These are phyloP conservation scores for Rosa hybrid DNA, from an alignment of 331 rosid genomes.

Conservation along the genomic window DNA sequence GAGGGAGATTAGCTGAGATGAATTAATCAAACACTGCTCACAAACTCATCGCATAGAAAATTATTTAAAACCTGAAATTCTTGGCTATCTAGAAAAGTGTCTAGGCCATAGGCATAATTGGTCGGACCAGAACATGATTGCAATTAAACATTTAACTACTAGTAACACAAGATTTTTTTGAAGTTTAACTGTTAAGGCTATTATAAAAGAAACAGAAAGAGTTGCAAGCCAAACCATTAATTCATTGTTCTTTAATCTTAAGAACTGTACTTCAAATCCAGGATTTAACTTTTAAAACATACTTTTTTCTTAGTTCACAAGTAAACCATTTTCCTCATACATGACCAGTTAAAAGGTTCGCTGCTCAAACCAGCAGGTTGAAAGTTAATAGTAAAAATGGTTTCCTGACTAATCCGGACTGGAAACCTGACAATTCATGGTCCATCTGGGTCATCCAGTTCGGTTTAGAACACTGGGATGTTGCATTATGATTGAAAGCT, in stretches of 20 bases:
- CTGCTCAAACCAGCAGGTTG: background rate
- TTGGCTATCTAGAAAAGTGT: background rate
- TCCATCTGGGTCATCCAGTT: background rate
- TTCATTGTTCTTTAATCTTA: background rate
- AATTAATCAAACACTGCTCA: constrained; percentile 3
- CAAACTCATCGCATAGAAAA: background rate
- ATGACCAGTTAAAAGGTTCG: background rate
- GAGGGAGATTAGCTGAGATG: constrained; percentile 3
- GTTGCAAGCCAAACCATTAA: background rate
- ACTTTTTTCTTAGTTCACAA: background rate
- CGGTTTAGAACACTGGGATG: background rate
- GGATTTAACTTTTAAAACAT: background rate
- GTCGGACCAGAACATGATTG: background rate
- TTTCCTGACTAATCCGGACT: background rate
- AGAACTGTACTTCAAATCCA: background rate
- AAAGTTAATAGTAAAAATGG: background rate
- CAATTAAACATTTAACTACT: background rate
- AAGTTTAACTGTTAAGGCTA: background rate
- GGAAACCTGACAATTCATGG: background rate
- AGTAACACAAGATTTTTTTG: background rate
- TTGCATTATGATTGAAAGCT: background rate
- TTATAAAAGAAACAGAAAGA: background rate
- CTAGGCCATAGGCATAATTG: background rate
- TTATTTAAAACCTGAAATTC: background rate
- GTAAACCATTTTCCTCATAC: background rate